A percentile compares a stretch with the other conserved stretches of the same genome.
Conservation (phyloP, 495 filamentous ascomycete genomes). For the Penicillium angulare region DNA sequence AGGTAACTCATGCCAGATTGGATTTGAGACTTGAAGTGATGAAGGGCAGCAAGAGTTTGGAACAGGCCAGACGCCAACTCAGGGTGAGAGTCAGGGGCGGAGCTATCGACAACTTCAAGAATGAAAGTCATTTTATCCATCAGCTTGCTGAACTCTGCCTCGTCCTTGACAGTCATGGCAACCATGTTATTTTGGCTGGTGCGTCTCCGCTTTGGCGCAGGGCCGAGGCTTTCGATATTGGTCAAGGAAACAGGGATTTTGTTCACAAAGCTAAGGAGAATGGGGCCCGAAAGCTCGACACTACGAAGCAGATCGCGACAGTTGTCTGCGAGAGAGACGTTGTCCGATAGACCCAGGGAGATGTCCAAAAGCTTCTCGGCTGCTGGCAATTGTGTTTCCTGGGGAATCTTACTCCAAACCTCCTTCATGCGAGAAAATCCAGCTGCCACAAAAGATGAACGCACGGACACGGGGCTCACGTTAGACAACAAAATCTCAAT, state of each 20-base stretch:
- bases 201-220: conserved; percentile 70
- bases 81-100: conserved; percentile 66
- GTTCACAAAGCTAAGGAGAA: conserved; percentile 67
- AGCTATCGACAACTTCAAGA: conserved; percentile 81
- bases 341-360: conserved; percentile 31
- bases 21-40: conserved; percentile 69
- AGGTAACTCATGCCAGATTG: conserved; percentile 82
- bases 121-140: conserved; percentile 79
- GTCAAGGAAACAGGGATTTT: conserved; percentile 62
- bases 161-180: conserved; percentile 40
- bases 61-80: conserved; percentile 77
- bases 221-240: conserved; percentile 60
- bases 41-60: conserved; percentile 76
- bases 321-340: conserved; percentile 42
- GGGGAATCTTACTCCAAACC: conserved; percentile 70
- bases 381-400: conserved; percentile 56
- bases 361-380: conserved; percentile 61
- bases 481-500: conserved; percentile 54
- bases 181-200: conserved; percentile 64
- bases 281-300: conserved; percentile 65
- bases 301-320: conserved; percentile 66
- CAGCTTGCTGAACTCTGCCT: conserved; percentile 56
- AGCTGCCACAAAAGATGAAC: conserved; percentile 54
- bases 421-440: conserved; percentile 62
- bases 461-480: conserved; percentile 45